Base-by-base conservation (phyloP, 345 rosid species). In the Boechera retrofracta region DNA sequence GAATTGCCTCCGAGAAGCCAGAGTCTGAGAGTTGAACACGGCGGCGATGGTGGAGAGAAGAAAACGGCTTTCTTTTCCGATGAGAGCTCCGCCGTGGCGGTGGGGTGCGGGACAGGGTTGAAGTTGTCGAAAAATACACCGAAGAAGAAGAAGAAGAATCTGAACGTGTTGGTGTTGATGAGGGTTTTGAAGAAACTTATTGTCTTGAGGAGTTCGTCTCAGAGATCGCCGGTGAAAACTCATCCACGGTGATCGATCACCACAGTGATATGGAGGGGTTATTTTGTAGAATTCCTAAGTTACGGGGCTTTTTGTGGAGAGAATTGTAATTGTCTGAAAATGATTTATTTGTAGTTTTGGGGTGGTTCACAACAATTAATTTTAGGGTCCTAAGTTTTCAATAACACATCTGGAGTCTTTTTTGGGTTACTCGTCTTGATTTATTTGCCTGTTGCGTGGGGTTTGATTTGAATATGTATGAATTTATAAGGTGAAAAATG, bases 131-230 rank as follows among this genome's bases (percentile, higher is more conserved):
- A 77, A 60, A 60, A 41, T 32, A 58, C 33, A 4, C 74, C 70
- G 9, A 28, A 81, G 53, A 72, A 82, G 67, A 45, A 78, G 5
- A 45, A 77, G 6, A 79, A 64, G 36, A 85, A 66, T 74, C 75
- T 85, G 15, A 80, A 85, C 10, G 47, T 85, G 29, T 79, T 85
- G 57, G 74, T 78, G 54, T 79, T 92, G 57, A 69, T 89, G 33
- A 92, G 71, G 74, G 76, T 72, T 15, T 58, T 92, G 75, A 89
- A 86, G 82, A 90, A 74, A 62, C 57, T 92, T 48, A 83, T 92
- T 82, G 72, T 82, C 82, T 78, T 85, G n/a, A 82, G 87, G 5
- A 79, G 72, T 55, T 63, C 67, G 3, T 59, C 77, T 38, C 77
- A 73, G 16, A 42, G 82, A 60, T 78, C 87, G 80, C 13, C 81